These are phyloP conservation scores for Vigna mungo DNA, from an alignment of 306 rosid species.

Conservation along the genomic window DNA sequence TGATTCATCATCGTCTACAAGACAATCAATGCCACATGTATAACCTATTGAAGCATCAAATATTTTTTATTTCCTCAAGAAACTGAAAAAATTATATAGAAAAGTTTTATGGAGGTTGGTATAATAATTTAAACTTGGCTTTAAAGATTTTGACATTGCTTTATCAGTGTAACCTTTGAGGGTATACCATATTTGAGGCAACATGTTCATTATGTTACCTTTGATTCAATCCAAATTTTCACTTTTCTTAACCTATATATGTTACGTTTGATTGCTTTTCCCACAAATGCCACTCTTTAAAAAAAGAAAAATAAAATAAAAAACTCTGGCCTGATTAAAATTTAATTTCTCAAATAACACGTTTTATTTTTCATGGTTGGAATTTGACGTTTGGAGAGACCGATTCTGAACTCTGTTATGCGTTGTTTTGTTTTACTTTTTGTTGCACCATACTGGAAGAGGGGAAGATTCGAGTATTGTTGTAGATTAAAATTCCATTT, in stretches of 20 bases:
- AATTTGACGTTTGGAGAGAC: no score
- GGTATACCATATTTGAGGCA: not conserved
- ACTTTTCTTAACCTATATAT: not conserved
- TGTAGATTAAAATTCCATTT: no score
- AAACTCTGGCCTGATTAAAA: no score
- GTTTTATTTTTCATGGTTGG: no score
- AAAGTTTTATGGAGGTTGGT: not conserved
- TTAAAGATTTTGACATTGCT: slow-evolving; percentile 50
- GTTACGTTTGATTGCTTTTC: no score
- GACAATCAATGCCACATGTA: not conserved
- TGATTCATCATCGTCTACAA: slow-evolving; percentile 12
- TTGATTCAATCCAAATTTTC: not conserved
- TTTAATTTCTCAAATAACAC: no score
- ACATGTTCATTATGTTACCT: slow-evolving; percentile 15
- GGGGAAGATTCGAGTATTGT: no score
- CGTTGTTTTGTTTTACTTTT: no score
- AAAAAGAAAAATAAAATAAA: no score
- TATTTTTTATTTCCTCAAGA: slow-evolving; percentile 26
- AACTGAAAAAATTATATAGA: not conserved
- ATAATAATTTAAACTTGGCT: slow-evolving; percentile 65
- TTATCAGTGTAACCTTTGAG: slow-evolving; percentile 1
- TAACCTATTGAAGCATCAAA: not conserved
- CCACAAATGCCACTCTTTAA: no score
- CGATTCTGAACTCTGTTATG: no score
- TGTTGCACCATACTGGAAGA: no score